phyloP scores from a whole-genome alignment of 1,284 basidiomycete species.

The Microbotryomycetes sp. region DNA sequence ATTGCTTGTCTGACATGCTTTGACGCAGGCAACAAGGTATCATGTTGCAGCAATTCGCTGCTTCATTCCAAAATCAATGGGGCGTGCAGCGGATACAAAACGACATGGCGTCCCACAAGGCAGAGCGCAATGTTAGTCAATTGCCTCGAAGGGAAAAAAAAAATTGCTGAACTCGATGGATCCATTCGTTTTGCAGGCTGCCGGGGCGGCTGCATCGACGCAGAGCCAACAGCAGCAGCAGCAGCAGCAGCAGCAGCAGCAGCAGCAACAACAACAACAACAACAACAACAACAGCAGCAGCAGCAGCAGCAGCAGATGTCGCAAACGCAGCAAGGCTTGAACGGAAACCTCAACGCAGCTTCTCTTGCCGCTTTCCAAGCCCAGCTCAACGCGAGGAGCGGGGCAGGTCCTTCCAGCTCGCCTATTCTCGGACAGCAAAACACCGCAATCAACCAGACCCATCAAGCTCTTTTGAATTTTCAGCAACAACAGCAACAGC shows the following conservation, averaged over 20 bases:
- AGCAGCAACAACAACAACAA: constrained; percentile 10
- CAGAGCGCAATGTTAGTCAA: not conserved
- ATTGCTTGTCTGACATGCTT: not conserved
- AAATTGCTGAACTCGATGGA: not conserved
- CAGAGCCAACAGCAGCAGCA: constrained; percentile 5
- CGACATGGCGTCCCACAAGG: constrained; percentile 10
- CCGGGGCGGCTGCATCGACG: not conserved
- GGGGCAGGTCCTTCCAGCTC: not conserved
- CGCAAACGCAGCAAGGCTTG: constrained; percentile 8
- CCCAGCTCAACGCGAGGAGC: not conserved
- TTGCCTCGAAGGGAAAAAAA: not conserved
- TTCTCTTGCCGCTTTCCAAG: constrained; percentile 1
- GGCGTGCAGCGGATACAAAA: constrained; percentile 7
- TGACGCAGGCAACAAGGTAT: constrained; percentile 1
- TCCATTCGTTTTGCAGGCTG: too few species aligned
- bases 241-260: constrained; percentile 7
- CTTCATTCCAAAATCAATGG: constrained; percentile 17
- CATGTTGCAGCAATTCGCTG: not conserved
- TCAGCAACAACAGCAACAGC: not conserved
- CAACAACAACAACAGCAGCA: constrained; percentile 4
- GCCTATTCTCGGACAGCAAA: constrained; percentile 1
- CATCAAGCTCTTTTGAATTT: not conserved
- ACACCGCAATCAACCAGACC: not conserved
- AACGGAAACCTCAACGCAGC: constrained; percentile 3
- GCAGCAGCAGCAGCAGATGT: constrained; percentile 11